Base-by-base conservation (phyloP, 305 asterid species). In the Fraxinus paxiana region DNA sequence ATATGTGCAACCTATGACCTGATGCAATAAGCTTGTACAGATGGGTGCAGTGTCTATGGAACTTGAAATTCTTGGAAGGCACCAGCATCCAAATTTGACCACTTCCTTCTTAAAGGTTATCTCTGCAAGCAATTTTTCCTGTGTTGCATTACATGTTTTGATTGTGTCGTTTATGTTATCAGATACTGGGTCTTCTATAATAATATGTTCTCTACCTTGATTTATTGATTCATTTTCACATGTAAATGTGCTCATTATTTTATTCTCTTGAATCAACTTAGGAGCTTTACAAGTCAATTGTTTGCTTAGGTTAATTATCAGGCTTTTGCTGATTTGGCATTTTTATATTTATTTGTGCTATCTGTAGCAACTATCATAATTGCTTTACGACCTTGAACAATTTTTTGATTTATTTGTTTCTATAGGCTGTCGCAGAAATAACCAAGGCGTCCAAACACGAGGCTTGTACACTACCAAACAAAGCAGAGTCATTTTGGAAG, bases 21-120 rank as follows among this genome's bases (percentile, higher is more conserved):
- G 83, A 85, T 82, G 73, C 54, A 26, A n/a, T 78, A 28, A 77
- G 79, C 79, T 83, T 86, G 76, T 86, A 48, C 92, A 96, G 98
- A 92, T 96, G 99, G 91, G 87, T 77, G 90, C 97, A n/a, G 97
- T 94, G 83, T 92, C 98, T 79, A 56, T 81, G 88, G 97, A 96
- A 91, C 99, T 96, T 81, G 99, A 96, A 86, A 91, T 96, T 88
- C 95, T 96, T 79, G 97, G 97, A 88, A 89, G 99, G 87, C 94
- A 87, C 86, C 97, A 85, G 81, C 97, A 91, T 88, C 98, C 98
- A 33, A 90, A 89, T 76, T 89, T 96, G 81, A 96, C 99, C 59
- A 87, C 92, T 83, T 90, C 98, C 82, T 96, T 96, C 87, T 86
- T 94, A 89, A 94, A 94, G 98, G 99, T 94, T 61, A 72, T 77